Evolutionary conservation across 352 stramenopile genomes (phyloP).

Genomic region (Phytophthora aleatoria): DNA sequence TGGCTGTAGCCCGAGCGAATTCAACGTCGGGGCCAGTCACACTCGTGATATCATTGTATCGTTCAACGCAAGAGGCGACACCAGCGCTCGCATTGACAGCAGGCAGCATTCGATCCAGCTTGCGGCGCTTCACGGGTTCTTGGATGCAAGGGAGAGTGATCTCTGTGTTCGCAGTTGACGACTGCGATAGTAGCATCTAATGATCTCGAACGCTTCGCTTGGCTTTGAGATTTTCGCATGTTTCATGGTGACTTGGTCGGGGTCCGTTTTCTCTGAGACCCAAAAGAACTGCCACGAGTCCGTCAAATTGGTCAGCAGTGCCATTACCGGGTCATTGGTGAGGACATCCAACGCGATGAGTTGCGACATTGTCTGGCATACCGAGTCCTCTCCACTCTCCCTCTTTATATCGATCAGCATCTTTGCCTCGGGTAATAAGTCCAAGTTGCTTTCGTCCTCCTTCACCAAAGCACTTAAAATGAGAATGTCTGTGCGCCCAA

Average conservation of each 20-base stretch:
- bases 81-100: background rate
- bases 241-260: constrained; percentile 17
- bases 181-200: constrained; percentile 28
- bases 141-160: constrained; percentile 31
- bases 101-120: constrained; percentile 6
- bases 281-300: constrained; percentile 43
- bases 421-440: constrained; percentile 34
- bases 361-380: constrained; percentile 45
- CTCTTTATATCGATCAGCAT: constrained; percentile 57
- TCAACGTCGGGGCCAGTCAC: background rate
- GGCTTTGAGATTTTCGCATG: constrained; percentile 27
- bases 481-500: constrained; percentile 45
- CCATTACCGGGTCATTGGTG: constrained; percentile 39
- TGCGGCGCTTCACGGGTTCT: constrained; percentile 37
- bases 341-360: constrained; percentile 52
- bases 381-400: constrained; percentile 19
- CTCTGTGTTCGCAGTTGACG: constrained; percentile 28
- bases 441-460: constrained; percentile 11
- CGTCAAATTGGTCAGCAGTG: constrained; percentile 50
- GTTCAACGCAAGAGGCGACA: background rate
- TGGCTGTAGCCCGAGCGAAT: background rate
- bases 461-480: constrained; percentile 36
- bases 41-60: constrained; percentile 3
- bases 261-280: constrained; percentile 31
- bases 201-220: constrained; percentile 30